Conservation (phyloP, 202 grass and related monocot species). For the Elaeis oleifera region DNA sequence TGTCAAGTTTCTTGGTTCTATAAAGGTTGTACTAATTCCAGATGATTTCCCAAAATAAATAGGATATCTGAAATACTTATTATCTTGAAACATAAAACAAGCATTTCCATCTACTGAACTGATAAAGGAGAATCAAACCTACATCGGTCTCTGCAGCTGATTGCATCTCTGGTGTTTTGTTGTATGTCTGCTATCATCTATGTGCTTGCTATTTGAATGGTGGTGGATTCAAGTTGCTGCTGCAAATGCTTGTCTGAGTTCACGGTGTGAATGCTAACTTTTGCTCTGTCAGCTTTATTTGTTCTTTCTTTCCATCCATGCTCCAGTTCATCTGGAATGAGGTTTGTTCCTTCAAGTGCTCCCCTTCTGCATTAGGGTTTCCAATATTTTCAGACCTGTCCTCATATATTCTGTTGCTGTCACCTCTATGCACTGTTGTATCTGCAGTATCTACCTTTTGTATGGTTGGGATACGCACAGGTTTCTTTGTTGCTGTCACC, state of each 20-base stretch:
- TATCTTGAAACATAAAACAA: background rate
- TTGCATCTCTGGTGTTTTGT: conserved; percentile 17
- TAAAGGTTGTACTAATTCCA: too few relatives aligned
- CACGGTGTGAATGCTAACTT: background rate
- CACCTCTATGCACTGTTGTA: background rate
- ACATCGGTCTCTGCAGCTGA: conserved; percentile 28
- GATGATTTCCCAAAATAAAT: background rate
- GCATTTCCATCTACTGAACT: background rate
- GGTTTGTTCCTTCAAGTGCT: conserved; percentile 1
- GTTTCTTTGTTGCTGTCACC: background rate
- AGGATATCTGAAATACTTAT: background rate
- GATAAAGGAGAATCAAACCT: conserved; percentile 28
- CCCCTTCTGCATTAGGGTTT: background rate
- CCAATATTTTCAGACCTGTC: background rate
- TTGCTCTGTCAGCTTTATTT: conserved; percentile 1
- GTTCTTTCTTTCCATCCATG: conserved; percentile 22
- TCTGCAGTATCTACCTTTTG: conserved; percentile 12
- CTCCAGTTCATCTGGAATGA: conserved; percentile 9
- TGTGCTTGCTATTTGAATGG: conserved; percentile 5
- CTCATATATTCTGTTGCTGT: conserved; percentile 4
- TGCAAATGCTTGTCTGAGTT: conserved; percentile 20
- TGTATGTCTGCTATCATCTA: conserved; percentile 9
- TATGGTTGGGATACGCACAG: background rate
- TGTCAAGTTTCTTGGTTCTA: too few relatives aligned
- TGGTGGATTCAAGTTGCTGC: conserved; percentile 19